Evolutionary conservation across 768 basidiomycete species (phyloP).

Genomic region (Rhizopogon vulgaris): DNA sequence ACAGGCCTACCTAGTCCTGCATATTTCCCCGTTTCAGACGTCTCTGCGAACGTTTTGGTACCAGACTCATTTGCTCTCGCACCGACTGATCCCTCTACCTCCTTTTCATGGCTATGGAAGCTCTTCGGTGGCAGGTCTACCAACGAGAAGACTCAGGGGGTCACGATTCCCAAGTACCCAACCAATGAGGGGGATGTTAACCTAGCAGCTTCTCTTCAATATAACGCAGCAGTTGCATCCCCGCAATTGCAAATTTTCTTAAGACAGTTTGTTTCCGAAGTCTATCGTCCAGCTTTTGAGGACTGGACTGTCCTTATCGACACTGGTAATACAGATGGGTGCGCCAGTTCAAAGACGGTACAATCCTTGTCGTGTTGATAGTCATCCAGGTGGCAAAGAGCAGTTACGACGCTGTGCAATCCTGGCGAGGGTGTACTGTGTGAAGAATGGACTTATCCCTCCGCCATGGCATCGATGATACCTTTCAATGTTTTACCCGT

Average conservation of each 20-base stretch:
- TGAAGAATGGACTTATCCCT: constrained; percentile 76
- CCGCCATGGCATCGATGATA: constrained; percentile 29
- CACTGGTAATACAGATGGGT: constrained; percentile 68
- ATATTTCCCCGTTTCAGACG: constrained; percentile 63
- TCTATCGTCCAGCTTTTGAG: constrained; percentile 54
- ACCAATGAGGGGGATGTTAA: constrained; percentile 41
- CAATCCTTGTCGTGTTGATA: constrained; percentile 7
- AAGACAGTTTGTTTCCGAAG: constrained; percentile 15
- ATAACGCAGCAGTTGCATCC: constrained; percentile 29
- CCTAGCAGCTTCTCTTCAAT: constrained; percentile 65
- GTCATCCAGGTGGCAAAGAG: constrained; percentile 41
- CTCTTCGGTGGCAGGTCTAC: constrained; percentile 32
- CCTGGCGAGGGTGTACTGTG: constrained; percentile 54
- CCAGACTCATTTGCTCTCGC: constrained; percentile 44
- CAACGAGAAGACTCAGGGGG: constrained; percentile 39
- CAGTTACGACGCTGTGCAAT: constrained; percentile 56
- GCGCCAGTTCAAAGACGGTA: constrained; percentile 7
- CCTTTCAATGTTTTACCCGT: constrained; percentile 42
- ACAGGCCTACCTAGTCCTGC: constrained; percentile 59
- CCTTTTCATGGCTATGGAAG: constrained; percentile 55
- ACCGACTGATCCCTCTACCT: constrained; percentile 16
- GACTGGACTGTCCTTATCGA: constrained; percentile 55
- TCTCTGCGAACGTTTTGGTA: constrained; percentile 50
- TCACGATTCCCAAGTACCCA: constrained; percentile 61
- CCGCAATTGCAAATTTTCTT: constrained; percentile 34